Base-by-base conservation (phyloP, 1,284 basidiomycete species). In the Apiotrichum sp. region DNA sequence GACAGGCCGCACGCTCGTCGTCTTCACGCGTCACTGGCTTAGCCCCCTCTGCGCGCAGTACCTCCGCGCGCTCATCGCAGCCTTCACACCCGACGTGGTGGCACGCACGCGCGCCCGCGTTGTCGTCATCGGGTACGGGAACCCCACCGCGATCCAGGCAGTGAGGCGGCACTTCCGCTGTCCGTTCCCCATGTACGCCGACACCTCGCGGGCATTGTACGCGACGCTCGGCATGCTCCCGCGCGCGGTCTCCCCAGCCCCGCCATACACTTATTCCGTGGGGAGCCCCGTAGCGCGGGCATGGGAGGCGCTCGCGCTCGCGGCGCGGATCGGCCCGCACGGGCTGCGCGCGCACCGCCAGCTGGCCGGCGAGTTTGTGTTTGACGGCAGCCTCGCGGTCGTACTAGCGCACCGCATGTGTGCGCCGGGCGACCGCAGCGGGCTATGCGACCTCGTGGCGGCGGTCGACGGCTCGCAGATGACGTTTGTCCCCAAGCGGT, bases 361-460 rank as follows among this genome's bases (percentile, higher is more conserved):
- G 72, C 80, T 93, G 34, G 91, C 91, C 14, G 91, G 91, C 31
- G 91, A 93, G 76, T 93, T 93, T 68, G 82, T 93, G 32, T 81
- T 95, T 52, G 87, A 87, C 31, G 87, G 87, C 47, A 84, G 61
- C 4, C 57, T 71, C n/a, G 58, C 65, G 40, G 64, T 71, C 16
- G 55, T 57, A 16, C 75, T 68, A 52, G 68, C 74, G 4, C 73
- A 76, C 59, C 70, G 76, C 34, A 77, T 77, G 76, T 64, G 51
- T 10, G 84, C 78, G 11, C 80, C 85, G 1, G 81, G 83, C 41
- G 82, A 82, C 14, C 89, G 92, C 65, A 81, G 82, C 1, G 83
- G 86, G 0, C 83, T 92, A 52, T 70, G 78, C 44, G 80, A 82
- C 35, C 82, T 90, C 10, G 79, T 91, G 32, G 76, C 6, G 3